Conservation (phyloP, 2,329 filamentous ascomycete genomes). For the Monosporascus sp. region DNA sequence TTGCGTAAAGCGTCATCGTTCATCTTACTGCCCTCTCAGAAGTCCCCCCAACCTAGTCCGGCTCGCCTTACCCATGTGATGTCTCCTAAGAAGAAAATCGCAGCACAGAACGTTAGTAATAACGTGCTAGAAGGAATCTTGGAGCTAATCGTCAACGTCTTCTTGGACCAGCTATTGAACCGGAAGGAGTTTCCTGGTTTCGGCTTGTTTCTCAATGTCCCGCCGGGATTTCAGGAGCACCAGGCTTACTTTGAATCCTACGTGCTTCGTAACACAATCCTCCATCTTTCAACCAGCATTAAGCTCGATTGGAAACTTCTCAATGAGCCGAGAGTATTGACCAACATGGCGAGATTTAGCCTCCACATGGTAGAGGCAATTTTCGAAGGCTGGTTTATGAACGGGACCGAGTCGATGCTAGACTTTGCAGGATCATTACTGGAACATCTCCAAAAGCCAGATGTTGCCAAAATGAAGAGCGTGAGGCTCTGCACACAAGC, state of each 20-base stretch:
- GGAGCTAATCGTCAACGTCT: conserved; percentile 72
- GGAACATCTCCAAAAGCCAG: conserved; percentile 83
- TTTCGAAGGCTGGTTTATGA: conserved; percentile 94
- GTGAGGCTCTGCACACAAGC: conserved; percentile 89
- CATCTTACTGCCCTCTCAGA: conserved; percentile 73
- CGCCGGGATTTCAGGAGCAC: conserved; percentile 89
- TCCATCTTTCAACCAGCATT: conserved; percentile 63
- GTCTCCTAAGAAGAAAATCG: conserved; percentile 49
- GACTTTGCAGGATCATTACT: conserved; percentile 82
- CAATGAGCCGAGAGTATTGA: conserved; percentile 75
- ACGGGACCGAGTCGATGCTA: conserved; percentile 75
- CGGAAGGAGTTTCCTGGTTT: conserved; percentile 91
- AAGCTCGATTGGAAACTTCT: conserved; percentile 67
- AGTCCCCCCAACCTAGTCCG: conserved; percentile 52
- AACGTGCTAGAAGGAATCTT: conserved; percentile 70
- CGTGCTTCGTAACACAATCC: conserved; percentile 68
- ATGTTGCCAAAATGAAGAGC: conserved; percentile 74
- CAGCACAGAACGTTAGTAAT: conserved; percentile 53
- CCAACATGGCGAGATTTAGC: conserved; percentile 78
- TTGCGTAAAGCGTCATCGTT: conserved; percentile 85
- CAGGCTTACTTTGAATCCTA: conserved; percentile 95
- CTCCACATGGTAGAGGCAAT: conserved; percentile 81
- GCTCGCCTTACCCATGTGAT: conserved; percentile 60
- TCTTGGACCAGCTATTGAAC: conserved; percentile 76
- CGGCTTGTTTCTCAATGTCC: conserved; percentile 77